phyloP scores from a whole-genome alignment of 345 rosid species.

The Odontarrhena argentea region DNA sequence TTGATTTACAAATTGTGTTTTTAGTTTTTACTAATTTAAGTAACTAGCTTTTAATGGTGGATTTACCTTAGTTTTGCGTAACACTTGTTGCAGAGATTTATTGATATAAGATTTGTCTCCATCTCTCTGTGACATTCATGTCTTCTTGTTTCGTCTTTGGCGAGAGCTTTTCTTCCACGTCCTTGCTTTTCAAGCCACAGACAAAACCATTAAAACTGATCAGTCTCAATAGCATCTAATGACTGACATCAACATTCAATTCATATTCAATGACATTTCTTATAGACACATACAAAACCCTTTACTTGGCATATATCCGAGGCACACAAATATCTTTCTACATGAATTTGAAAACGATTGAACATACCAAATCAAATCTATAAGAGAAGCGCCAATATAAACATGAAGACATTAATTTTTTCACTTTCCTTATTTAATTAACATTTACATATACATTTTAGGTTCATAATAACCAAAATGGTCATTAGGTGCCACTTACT shows the following conservation, averaged over 20 bases:
- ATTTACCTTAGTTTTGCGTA: conserved; percentile 26
- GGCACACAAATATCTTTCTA: no score
- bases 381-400: no score
- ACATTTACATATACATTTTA: no score
- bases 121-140: conserved; percentile 31
- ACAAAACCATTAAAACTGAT: conserved; percentile 31
- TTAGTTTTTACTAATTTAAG: conserved; percentile 36
- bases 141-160: conserved; percentile 35
- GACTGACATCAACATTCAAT: conserved; percentile 35
- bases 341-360: no score
- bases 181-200: conserved; percentile 33
- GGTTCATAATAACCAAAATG: no score
- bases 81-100: conserved; percentile 24
- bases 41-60: conserved; percentile 25
- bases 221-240: conserved; percentile 30
- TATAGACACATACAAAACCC: conserved; percentile 21
- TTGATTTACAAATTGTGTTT: conserved; percentile 20
- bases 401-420: no score
- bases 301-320: no score
- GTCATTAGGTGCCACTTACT: no score
- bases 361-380: no score
- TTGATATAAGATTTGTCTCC: conserved; percentile 36
- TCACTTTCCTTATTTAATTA: no score
- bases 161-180: conserved; percentile 26
- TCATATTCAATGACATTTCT: conserved; percentile 22